These are phyloP conservation scores for Tylopilus sp. DNA, from an alignment of 768 basidiomycete species.

Conservation along the genomic window DNA sequence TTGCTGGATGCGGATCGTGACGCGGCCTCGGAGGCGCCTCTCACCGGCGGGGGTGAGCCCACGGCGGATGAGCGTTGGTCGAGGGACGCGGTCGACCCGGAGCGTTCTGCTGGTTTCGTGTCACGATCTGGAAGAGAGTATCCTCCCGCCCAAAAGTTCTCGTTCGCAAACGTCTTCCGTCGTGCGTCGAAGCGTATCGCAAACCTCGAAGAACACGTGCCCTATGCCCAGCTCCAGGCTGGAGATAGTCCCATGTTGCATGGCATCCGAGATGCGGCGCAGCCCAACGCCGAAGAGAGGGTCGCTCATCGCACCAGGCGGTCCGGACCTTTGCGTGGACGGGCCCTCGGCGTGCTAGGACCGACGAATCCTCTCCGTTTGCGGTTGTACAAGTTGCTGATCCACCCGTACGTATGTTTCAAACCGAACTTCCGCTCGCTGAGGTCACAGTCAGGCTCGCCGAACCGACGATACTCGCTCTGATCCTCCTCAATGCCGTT, in stretches of 20 bases:
- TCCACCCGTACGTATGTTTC: slow-evolving; percentile 57
- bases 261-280: slow-evolving; percentile 37
- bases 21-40: slow-evolving; percentile 42
- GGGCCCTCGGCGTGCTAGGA: slow-evolving; percentile 75
- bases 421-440: neutral
- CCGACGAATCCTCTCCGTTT: slow-evolving; percentile 62
- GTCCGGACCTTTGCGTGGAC: slow-evolving; percentile 61
- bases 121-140: slow-evolving; percentile 38
- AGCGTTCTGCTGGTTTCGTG: slow-evolving; percentile 42
- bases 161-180: slow-evolving; percentile 55
- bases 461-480: slow-evolving; percentile 79
- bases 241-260: slow-evolving; percentile 37
- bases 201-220: slow-evolving; percentile 70
- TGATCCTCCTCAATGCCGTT: slow-evolving; percentile 82
- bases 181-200: slow-evolving; percentile 79
- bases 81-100: slow-evolving; percentile 41
- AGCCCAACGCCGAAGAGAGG: slow-evolving; percentile 24
- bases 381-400: slow-evolving; percentile 60
- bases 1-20: slow-evolving; percentile 40
- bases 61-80: slow-evolving; percentile 28
- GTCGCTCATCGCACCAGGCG: slow-evolving; percentile 41
- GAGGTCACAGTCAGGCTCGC: slow-evolving; percentile 56
- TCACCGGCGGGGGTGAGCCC: slow-evolving; percentile 47
- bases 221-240: slow-evolving; percentile 55
- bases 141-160: slow-evolving; percentile 60